Conservation (phyloP, 345 rosid genomes). For the Syzygium oleosum region DNA sequence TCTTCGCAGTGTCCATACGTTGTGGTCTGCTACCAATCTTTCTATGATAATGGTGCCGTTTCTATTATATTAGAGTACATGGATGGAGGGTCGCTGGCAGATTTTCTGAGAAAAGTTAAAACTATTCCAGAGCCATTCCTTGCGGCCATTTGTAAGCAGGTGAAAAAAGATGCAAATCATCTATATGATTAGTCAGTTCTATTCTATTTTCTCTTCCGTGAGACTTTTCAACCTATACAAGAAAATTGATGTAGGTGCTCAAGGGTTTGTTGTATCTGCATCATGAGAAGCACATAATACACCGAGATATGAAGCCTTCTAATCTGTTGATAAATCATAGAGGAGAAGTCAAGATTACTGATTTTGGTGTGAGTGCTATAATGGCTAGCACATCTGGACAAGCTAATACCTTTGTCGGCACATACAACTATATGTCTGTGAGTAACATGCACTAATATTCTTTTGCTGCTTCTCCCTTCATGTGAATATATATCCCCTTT, state of each 20-base stretch:
- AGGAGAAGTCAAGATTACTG: slow-evolving; percentile 95
- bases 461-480: not conserved
- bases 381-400: slow-evolving; percentile 72
- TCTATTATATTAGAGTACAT: slow-evolving; percentile 85
- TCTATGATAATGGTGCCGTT: slow-evolving; percentile 69
- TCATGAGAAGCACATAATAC: slow-evolving; percentile 77
- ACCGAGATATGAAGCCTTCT: slow-evolving; percentile 82
- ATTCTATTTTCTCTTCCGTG: not conserved
- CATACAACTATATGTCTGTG: slow-evolving; percentile 86
- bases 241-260: slow-evolving; percentile 45
- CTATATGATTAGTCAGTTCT: not conserved
- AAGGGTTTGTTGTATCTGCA: slow-evolving; percentile 76
- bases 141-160: slow-evolving; percentile 85
- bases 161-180: slow-evolving; percentile 3
- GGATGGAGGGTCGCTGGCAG: slow-evolving; percentile 91
- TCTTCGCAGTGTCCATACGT: slow-evolving; percentile 70
- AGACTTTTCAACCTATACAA: not conserved
- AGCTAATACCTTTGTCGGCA: slow-evolving; percentile 81
- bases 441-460: slow-evolving; percentile 15
- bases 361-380: slow-evolving; percentile 90
- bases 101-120: slow-evolving; percentile 59
- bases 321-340: slow-evolving; percentile 83
- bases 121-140: slow-evolving; percentile 64
- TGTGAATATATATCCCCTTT: not conserved
- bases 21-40: slow-evolving; percentile 78